Base-by-base conservation (phyloP, 176 grass and related monocot genomes). In the Calamus simplicifolius region DNA sequence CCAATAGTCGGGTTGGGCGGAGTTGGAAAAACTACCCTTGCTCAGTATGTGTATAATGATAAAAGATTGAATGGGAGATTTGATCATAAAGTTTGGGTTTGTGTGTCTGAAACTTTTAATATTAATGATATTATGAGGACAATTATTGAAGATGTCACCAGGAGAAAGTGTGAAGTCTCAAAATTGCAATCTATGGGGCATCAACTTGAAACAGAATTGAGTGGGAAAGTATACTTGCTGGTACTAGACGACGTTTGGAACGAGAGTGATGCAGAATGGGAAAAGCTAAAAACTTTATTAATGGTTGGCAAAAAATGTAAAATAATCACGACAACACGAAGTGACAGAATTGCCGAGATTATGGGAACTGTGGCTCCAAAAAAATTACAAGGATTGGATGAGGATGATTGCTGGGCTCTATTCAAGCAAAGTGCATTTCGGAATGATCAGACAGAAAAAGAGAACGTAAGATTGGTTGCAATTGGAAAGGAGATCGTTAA, bases 401-500 rank as follows among this genome's bases (percentile, higher is more conserved):
- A 19, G 3, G 38, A 60, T 21, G 19, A 59, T 18, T 68, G 63
- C 43, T 76, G 63, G 73, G 12, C 27, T 16, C 59, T 76, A 54
- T 66, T 67, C 23, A n/a, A 25, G 35, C 54, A 58, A 5, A 57
- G 49, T 10, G 31, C 31, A 38, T 38, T 38, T 38, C 6, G 31
- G 1, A 6, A 6, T 10, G 7, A 0, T n/a, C n/a, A n/a, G 10
- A 38, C 6, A 38, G 31, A 38, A 30, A 3, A 29, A 19, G 31
- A 30, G 10, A 48, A 59, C 2, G 16, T 35, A 28, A 59, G 52
- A 15, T 67, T 76, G n/a, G 31, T 31, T 27, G 21, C 25, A 29
- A 76, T 76, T 29, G 62, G 62, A 12, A 67, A 51, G 43, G 19
- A 76, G 29, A 67, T 76, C 19, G 73, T 59, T 16, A 51, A 76